Base-by-base conservation (phyloP, 176 grass and related monocot species). In the Zizania latifolia region DNA sequence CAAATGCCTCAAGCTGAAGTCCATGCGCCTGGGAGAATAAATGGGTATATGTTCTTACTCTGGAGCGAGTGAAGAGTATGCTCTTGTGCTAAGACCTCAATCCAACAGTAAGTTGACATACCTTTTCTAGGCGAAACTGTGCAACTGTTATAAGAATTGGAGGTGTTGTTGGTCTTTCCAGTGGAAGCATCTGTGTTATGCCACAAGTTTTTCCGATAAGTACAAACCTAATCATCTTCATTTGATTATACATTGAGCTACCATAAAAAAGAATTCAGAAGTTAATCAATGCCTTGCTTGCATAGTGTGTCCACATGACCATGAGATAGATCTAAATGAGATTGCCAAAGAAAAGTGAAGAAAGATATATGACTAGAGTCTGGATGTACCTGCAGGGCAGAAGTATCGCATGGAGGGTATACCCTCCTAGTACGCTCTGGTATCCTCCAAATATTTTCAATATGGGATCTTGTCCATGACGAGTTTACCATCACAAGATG, bases 111-210 rank as follows among this genome's bases (percentile, higher is more conserved):
- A 61, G 13, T 36, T 44, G 68, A 27, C 35, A 65, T 57, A 94
- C 95, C 95, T 99, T 99, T 83, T 99, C 95, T 36, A 91, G 95
- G 32, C 95, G 91, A 82, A 99, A 99, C 60, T 99, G 91, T 70
- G 95, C 86, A 84, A 99, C 79, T 38, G 91, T 94, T 90, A 94
- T 92, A 90, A 94, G 44, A 83, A 88, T 58, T 86, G 89, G 91
- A 66, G 57, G 75, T 16, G 88, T 51, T 4, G 16, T 68, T 80
- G 89, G 65, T 64, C 91, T 94, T 84, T 92, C 86, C 79, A 99
- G 54, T 27, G 89, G 91, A 88, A 90, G 82, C 86, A 84, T 86
- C 95, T 98, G 78, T 71, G 36, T 82, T 34, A 85, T 87, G 68
- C 61, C 87, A 33, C 32, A 83, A 75, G 81, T 68, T 17, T 76